Evolutionary conservation across 306 rosid genomes (phyloP).

Genomic region (Sicyos edulis): DNA sequence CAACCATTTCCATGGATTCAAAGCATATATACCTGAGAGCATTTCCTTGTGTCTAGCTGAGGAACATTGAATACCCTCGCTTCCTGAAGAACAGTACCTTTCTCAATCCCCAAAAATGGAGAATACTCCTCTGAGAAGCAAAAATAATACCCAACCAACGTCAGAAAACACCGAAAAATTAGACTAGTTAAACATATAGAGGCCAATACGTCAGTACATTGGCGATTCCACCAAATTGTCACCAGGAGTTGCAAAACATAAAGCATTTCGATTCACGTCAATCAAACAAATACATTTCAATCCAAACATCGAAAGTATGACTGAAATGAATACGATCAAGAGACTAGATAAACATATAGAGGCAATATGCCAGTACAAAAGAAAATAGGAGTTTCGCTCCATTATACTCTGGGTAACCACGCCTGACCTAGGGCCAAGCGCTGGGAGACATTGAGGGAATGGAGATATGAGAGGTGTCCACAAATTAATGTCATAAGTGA

Average conservation of each 20-base stretch:
- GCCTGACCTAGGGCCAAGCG: too few relatives aligned
- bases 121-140: conserved; percentile 64
- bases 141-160: conserved; percentile 9
- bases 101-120: conserved; percentile 90
- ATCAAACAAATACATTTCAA: conserved; percentile 27
- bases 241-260: background rate
- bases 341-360: too few relatives aligned
- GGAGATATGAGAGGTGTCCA: too few relatives aligned
- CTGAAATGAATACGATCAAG: conserved; percentile 29
- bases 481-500: too few relatives aligned
- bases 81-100: conserved; percentile 98
- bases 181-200: background rate
- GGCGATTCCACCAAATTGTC: conserved; percentile 17
- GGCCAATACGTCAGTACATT: background rate
- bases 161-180: conserved; percentile 2
- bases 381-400: too few relatives aligned
- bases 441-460: too few relatives aligned
- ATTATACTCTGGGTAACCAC: too few relatives aligned
- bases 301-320: conserved; percentile 10
- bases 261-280: background rate
- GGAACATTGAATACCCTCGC: conserved; percentile 99
- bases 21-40: conserved; percentile 80
- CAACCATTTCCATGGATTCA: conserved; percentile 12
- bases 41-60: conserved; percentile 91
- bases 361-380: too few relatives aligned